Evolutionary conservation across 306 rosid genomes (phyloP).

Genomic region (Vigna angularis): DNA sequence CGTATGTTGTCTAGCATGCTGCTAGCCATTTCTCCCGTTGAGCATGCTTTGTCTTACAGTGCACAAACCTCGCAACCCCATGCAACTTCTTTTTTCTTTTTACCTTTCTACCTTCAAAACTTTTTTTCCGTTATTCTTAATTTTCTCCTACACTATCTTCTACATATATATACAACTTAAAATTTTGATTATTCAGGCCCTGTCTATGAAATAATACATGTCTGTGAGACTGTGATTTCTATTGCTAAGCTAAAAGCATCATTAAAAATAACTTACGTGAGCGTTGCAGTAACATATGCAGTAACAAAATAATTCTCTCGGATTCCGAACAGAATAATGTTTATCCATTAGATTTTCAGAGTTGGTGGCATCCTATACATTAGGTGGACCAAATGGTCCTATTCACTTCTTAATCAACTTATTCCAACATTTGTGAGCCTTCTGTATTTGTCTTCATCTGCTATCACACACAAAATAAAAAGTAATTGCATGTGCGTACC

Average conservation of each 20-base stretch:
- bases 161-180: neutral
- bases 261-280: neutral
- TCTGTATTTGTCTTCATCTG: conserved; percentile 33
- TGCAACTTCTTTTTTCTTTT: conserved; percentile 40
- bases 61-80: conserved; percentile 44
- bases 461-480: neutral
- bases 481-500: neutral
- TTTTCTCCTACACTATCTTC: neutral
- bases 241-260: too few species aligned
- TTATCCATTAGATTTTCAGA: conserved; percentile 19
- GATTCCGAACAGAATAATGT: conserved; percentile 20
- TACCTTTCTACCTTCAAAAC: conserved; percentile 37
- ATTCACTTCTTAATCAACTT: conserved; percentile 2
- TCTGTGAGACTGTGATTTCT: neutral
- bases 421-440: conserved; percentile 7
- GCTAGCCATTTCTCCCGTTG: conserved; percentile 61
- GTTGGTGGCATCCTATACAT: neutral
- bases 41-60: conserved; percentile 77
- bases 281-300: neutral
- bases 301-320: neutral
- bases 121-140: conserved; percentile 31
- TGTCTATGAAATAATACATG: neutral
- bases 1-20: conserved; percentile 88
- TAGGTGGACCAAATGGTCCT: conserved; percentile 47
- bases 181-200: neutral